Base-by-base conservation (phyloP, 1,139 yeast genomes). In the Candida mesenterica region DNA sequence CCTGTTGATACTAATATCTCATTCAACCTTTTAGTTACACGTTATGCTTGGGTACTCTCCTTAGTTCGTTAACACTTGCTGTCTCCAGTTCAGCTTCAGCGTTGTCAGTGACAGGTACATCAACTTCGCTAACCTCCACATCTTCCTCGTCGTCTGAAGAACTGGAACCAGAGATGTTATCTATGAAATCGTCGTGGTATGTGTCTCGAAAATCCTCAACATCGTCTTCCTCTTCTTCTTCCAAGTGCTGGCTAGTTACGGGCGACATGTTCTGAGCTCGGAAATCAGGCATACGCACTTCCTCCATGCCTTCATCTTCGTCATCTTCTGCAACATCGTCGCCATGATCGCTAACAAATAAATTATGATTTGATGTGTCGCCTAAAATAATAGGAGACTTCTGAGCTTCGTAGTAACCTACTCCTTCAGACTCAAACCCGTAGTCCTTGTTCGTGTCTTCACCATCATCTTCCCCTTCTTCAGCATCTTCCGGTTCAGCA, bases 11-110 rank as follows among this genome's bases (percentile, higher is more conserved):
- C n/a, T n/a, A n/a, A n/a, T n/a, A n/a, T n/a, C n/a, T n/a, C n/a
- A n/a, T n/a, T n/a, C n/a, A n/a, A n/a, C n/a, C n/a, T n/a, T n/a
- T n/a, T n/a, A n/a, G 41, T 31, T 53, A 61, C 29, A 65, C 62
- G 42, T 54, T 57, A 46, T 66, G 73, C 42, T 59, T 66, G n/a
- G 66, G 60, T 20, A 67, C 72, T 49, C 72, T 56, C 32, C 68
- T 58, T 38, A 67, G 53, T 32, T 47, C 53, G 30, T 49, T 46
- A 22, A 40, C 23, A 19, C 9, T 19, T 6, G 22, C 22, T 6
- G 22, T 19, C 9, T 19, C 22, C 6, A 19, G 9, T 6, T 19
- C 22, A 6, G 22, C 6, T 19, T 19, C 22, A 19, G 22, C 6
- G 9, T 19, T 6, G 9, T 19, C 9, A 9, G 22, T n/a, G n/a